Evolutionary conservation across 106 monocot species (phyloP), one percentile per base, ranked within the genome.

Genomic region (Allium cepa): DNA sequence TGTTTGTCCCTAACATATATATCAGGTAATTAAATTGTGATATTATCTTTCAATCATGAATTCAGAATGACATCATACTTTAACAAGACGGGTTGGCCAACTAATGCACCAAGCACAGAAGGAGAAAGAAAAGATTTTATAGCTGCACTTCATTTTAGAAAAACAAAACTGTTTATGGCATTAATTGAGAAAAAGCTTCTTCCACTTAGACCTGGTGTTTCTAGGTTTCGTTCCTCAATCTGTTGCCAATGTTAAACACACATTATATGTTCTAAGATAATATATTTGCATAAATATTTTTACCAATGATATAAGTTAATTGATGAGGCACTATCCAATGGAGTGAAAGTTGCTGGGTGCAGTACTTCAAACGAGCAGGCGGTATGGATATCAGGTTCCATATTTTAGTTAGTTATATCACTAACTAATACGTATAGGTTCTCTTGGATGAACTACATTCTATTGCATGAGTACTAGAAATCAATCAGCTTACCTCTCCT

Each of bases 301-400:
- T 36, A 36, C 36, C 5, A 2, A 36, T 36, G 3, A 36, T 36
- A 36, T 78, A 92, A 92, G 81, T 53, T 96, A 64, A 88, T 96
- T 53, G 91, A 96, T 80, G 96, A 96, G 59, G 92, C 96, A 56
- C 64, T 92, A 64, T 57, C 73, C n/a, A 83, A 80, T 50, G 91
- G 69, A 50, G 82, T 96, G 64, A 81, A 96, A 78, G 96, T 96
- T 86, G 96, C 96, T 59, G 96, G 92, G 17, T 96, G 96, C 76
- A 96, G 96, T 76, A 96, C 96, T 65, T 96, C 96, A 56, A 96
- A 96, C 76, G 96, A 96, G 80, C 92, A 96, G 72, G 96, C 96
- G 86, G 96, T 96, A 88, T 79, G 94, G 15, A 74, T 69, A 69
- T 47, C 63, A 69, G 67, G 72, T 72, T 82, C 60, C 57, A 69